Evolutionary conservation across 257 asterid genomes (phyloP).

Genomic region (Nicotiana tomentosiformis): DNA sequence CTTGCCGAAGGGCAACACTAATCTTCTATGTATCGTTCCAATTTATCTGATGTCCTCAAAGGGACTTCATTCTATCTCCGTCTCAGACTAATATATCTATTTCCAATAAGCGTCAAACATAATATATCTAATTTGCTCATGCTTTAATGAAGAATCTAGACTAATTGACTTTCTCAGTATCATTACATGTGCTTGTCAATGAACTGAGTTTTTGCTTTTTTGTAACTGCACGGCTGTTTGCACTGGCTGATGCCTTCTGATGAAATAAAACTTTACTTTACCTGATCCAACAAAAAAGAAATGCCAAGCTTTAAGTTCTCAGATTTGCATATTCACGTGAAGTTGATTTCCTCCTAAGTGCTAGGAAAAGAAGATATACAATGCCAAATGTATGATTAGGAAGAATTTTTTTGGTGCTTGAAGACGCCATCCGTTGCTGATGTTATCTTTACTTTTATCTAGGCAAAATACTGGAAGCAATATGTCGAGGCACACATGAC

Average conservation of each 20-base stretch:
- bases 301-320: neutral
- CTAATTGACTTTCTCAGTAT: neutral
- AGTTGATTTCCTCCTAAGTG: neutral
- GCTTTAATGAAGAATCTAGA: neutral
- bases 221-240: neutral
- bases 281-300: neutral
- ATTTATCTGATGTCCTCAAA: too few species aligned
- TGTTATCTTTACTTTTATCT: constrained; percentile 7
- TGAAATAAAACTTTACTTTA: neutral
- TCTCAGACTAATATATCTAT: too few species aligned
- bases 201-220: neutral
- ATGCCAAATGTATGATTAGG: neutral
- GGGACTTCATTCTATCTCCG: too few species aligned
- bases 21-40: neutral
- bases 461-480: constrained; percentile 98
- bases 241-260: neutral
- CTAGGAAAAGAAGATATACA: neutral
- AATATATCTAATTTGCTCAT: neutral
- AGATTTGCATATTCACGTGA: neutral
- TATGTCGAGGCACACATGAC: constrained; percentile 92
- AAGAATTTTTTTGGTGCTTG: neutral
- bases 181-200: neutral
- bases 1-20: neutral
- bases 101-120: neutral
- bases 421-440: neutral